Percentiles rank a stretch among this genome's conserved stretches.
Evolutionary conservation across 371 early-diverging fungal species (phyloP).

Genomic region (Mortierella sp.): DNA sequence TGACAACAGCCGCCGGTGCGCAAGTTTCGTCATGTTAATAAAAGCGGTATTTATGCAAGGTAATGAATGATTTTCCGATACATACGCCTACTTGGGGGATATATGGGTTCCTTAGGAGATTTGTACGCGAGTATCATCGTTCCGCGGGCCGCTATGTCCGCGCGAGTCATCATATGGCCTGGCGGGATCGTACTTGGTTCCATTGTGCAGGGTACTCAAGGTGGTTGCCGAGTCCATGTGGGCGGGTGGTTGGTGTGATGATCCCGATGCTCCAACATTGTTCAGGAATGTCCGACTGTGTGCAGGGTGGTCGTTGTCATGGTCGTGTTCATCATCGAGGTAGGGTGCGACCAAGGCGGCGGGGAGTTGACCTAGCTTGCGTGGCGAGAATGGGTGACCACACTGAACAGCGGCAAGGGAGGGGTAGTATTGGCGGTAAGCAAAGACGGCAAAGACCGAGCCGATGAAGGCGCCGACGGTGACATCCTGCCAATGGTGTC

Average conservation of each 20-base stretch:
- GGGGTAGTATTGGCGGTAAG: conserved; percentile 75
- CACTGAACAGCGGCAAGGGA: conserved; percentile 24
- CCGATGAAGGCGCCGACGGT: conserved; percentile 72
- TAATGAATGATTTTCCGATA: too few species aligned
- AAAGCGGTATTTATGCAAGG: too few species aligned
- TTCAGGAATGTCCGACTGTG: conserved; percentile 21
- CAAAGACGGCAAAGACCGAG: conserved; percentile 65
- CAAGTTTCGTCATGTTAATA: too few species aligned
- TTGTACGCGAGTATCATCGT: too few species aligned
- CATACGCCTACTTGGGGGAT: too few species aligned
- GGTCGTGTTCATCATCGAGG: conserved; percentile 9
- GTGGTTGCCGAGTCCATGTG: background rate
- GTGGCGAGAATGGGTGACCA: conserved; percentile 34
- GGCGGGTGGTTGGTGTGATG: background rate
- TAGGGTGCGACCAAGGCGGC: conserved; percentile 12
- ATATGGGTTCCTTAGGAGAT: too few species aligned
- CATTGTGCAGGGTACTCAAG: background rate
- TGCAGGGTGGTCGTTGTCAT: background rate
- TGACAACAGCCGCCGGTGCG: too few species aligned
- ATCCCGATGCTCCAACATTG: conserved; percentile 4
- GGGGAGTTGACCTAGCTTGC: conserved; percentile 17
- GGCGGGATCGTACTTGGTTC: conserved; percentile 5
- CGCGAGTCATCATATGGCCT: background rate
- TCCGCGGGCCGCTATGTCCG: too few species aligned
- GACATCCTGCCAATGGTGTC: conserved; percentile 91